These are phyloP conservation scores for Starmerella sp. DNA, from an alignment of 805 yeast species.

Conservation along the genomic window DNA sequence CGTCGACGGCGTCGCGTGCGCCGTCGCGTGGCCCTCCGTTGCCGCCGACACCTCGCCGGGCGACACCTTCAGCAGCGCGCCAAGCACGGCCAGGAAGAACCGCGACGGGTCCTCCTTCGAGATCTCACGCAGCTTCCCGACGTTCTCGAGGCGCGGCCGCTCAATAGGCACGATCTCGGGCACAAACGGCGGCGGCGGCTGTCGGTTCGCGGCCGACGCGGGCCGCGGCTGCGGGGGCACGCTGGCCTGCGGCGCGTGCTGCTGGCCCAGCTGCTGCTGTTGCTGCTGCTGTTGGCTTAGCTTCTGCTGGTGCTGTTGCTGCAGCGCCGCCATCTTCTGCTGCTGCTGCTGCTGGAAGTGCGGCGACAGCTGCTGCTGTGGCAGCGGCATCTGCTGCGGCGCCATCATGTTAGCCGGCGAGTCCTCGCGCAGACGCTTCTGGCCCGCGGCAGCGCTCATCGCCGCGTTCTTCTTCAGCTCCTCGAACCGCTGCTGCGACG, in stretches of 20 bases:
- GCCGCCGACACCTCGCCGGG: conserved; percentile 24
- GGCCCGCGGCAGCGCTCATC: conserved; percentile 10
- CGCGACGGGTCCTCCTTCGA: conserved; percentile 26
- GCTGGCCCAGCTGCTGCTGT: conserved; percentile 23
- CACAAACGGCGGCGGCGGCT: conserved; percentile 6
- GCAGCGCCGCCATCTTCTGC: conserved; percentile 24
- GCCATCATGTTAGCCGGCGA: conserved; percentile 31
- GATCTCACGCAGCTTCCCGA: conserved; percentile 23
- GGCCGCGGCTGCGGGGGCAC: conserved; percentile 17
- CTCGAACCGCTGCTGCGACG: conserved; percentile 1
- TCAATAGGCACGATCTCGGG: conserved; percentile 12
- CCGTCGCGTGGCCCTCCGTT: conserved; percentile 13
- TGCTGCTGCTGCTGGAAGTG: conserved; percentile 20
- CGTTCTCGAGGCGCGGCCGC: conserved; percentile 20
- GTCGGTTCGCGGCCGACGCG: not conserved
- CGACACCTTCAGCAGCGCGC: conserved; percentile 28
- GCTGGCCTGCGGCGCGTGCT: conserved; percentile 25
- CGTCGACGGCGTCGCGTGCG: not conserved
- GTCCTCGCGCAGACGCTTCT: not conserved
- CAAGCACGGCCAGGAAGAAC: conserved; percentile 28
- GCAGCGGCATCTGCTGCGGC: conserved; percentile 6
- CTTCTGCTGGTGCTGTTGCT: conserved; percentile 7
- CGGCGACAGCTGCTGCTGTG: conserved; percentile 16
- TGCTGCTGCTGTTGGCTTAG: conserved; percentile 8
- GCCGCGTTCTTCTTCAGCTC: conserved; percentile 52